phyloP scores from a whole-genome alignment of 768 basidiomycete species.

The Favolaschia claudopus region DNA sequence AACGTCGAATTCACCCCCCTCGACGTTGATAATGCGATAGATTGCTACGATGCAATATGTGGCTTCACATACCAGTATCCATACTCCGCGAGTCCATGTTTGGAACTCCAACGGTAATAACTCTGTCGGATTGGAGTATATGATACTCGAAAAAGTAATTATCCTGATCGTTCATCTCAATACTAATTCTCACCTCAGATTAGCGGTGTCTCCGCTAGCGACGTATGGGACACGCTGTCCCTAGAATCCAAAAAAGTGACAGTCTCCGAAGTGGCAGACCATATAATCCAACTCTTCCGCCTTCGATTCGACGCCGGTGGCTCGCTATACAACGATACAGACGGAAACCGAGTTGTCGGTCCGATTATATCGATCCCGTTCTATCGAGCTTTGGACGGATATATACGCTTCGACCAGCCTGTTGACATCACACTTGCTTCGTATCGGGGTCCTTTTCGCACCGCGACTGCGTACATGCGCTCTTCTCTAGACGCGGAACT shows the following conservation, averaged over 20 bases:
- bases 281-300: conserved; percentile 16
- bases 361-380: conserved; percentile 28
- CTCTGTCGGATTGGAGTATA: conserved; percentile 28
- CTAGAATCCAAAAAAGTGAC: conserved; percentile 9
- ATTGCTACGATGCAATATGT: conserved; percentile 29
- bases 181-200: conserved; percentile 9
- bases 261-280: conserved; percentile 24
- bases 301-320: conserved; percentile 24
- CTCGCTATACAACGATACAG: conserved; percentile 23
- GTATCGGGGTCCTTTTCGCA: conserved; percentile 26
- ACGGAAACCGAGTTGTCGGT: conserved; percentile 18
- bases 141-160: conserved; percentile 29
- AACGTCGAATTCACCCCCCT: neutral
- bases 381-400: conserved; percentile 27
- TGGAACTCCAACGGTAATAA: conserved; percentile 27
- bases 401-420: conserved; percentile 11
- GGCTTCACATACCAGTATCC: conserved; percentile 20
- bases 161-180: neutral
- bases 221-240: conserved; percentile 23
- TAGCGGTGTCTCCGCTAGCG: conserved; percentile 19
- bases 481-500: conserved; percentile 20
- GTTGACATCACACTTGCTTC: neutral
- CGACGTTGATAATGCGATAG: too few species aligned
- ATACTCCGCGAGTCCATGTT: conserved; percentile 19
- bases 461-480: conserved; percentile 13